A percentile compares a stretch with the other conserved stretches of the same genome.
Evolutionary conservation across 129 eudicot species (phyloP).

Genomic region (Rutidosis leptorrhynchoides): DNA sequence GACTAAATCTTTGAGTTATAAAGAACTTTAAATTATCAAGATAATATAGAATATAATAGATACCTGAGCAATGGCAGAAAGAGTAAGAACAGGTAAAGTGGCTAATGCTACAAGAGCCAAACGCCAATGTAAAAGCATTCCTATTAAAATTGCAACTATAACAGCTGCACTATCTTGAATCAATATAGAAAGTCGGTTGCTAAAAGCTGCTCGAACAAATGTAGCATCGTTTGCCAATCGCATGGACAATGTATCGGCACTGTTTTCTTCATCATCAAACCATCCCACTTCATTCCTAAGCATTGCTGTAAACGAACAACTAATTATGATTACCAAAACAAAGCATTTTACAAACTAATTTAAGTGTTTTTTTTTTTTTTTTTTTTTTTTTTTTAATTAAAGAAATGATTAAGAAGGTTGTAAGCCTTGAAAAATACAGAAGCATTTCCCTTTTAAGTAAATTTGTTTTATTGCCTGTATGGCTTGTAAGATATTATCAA

Average conservation of each 20-base stretch:
- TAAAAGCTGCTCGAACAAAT: constrained; percentile 94
- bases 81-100: constrained; percentile 72
- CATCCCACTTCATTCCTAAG: constrained; percentile 98
- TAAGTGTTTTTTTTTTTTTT: no score
- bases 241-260: constrained; percentile 89
- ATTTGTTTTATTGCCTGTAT: background rate
- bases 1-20: no score
- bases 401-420: background rate
- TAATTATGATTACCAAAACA: background rate
- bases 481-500: background rate
- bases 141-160: constrained; percentile 75
- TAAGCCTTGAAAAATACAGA: background rate
- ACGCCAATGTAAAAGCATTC: constrained; percentile 82
- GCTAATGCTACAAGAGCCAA: constrained; percentile 89
- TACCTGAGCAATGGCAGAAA: constrained; percentile 98
- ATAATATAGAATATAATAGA: background rate
- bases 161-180: constrained; percentile 90
- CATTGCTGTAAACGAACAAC: constrained; percentile 57
- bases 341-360: background rate
- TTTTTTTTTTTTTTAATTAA: no score
- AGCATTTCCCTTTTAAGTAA: background rate
- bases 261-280: constrained; percentile 97
- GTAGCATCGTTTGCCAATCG: constrained; percentile 98
- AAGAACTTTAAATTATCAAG: background rate
- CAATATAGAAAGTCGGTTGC: constrained; percentile 82